Base-by-base conservation (phyloP, 1,284 basidiomycete genomes). In the Porodaedalea pini region DNA sequence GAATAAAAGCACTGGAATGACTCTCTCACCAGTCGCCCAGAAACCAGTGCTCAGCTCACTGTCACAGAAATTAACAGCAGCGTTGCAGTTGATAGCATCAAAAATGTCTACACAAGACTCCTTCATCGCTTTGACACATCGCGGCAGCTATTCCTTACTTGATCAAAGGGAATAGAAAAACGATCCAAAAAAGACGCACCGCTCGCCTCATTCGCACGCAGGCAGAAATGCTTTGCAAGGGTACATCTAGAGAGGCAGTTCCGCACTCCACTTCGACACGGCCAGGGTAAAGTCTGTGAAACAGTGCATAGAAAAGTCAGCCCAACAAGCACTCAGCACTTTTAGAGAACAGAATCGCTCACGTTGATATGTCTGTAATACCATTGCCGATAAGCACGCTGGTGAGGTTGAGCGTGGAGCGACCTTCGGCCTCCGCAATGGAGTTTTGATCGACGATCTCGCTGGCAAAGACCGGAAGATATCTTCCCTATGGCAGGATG, bases 381-480 rank as follows among this genome's bases (percentile, higher is more conserved):
- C 83, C 83, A 61, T 85, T 85, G 1, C 81, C 83, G 52, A 85
- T 84, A 25, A 85, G 64, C 2, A 85, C 74, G 61, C 78, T 83
- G 61, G 84, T 75, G 27, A 94, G 73, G 66, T 92, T 92, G 66
- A 93, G 77, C 1, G 79, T 77, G 31, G 76, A 70, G 40, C 80
- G 77, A n/a, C 84, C 86, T 37, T 79, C 75, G 8, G 71, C 70
- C 39, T 73, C 70, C 2, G 83, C 79, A 17, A 79, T 65, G 54
- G 75, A 69, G 69, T 93, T 92, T 59, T 86, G 80, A 69, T 92
- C 90, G 44, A 83, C 78, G 36, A 94, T 85, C 60, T 90, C 85
- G 50, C 84, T 82, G 0, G 90, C 90, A 61, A 93, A 93, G 4
- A 91, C 78, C 1, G 90, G 91, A 1, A 92, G 74, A 69, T 92